Evolutionary conservation across 164 flowering plant species (phyloP), one percentile per base, ranked within the genome.

Genomic region (Stephania yunnanensis): DNA sequence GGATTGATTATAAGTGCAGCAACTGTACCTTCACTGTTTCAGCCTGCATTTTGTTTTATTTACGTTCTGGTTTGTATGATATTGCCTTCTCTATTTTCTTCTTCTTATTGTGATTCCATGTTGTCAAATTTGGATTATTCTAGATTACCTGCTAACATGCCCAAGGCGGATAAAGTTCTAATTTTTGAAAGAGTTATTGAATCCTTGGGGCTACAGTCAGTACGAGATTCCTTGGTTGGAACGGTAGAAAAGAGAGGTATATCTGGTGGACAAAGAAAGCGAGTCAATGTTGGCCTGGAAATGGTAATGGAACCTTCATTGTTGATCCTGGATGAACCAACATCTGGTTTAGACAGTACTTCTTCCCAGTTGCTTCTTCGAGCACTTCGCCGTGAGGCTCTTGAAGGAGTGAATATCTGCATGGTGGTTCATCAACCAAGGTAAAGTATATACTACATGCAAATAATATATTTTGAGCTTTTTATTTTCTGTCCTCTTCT

Each of bases 271-370:
- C 99, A 95, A 82, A 90, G 97, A 80, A 95, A 95, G 82, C 83
- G 99, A 77, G 99, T 95, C 58, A 95, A 95, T 83, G 99, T 95
- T 73, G 99, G 99, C 30, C 78, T 95, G 74, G 99, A 95, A 87
- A 95, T 95, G 99, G 99, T 95, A 65, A 95, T 93, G 95, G 97
- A 93, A 79, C 99, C 98, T 82, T 95, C 98, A 48, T 88, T 95
- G 50, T 77, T 95, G 84, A 95, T 95, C 73, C 86, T 95, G 69
- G 99, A 95, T 83, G 99, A 93, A 78, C 99, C 98, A 2, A 95
- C 98, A 29, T 91, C 99, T 80, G 99, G 99, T 65, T 81, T 95
- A 80, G 99, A 95, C 77, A 95, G 99, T 83, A 88, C 99, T 42
- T 95, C 99, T 75, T 95, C 99, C 75, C 87, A 78, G 80, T 80